Percentiles rank a stretch among this genome's conserved stretches.
Conservation (phyloP, 2,329 filamentous ascomycete species). For the Xylariaceae sp. region DNA sequence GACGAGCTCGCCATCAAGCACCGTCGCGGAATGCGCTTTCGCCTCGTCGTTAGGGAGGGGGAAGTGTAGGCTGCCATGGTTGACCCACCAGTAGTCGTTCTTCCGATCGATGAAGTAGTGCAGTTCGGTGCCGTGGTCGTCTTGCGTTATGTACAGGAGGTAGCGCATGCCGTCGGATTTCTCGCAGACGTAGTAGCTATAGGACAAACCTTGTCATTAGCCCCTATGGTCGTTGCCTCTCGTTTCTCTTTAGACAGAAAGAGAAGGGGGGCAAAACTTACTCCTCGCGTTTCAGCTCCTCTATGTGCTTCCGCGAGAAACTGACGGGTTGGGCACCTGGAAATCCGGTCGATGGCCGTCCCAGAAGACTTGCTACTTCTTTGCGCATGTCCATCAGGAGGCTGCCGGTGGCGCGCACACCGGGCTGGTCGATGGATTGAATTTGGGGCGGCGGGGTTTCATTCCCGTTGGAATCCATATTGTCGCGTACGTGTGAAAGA, state of each 20-base stretch:
- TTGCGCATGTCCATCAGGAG: constrained; percentile 60
- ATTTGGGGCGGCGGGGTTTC: constrained; percentile 32
- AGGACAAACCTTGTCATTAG: not conserved
- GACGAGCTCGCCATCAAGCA: constrained; percentile 92
- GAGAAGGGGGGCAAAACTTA: constrained; percentile 35
- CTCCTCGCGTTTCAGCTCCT: constrained; percentile 78
- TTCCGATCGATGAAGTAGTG: constrained; percentile 96
- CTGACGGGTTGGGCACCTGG: constrained; percentile 93
- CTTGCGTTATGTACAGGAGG: constrained; percentile 80
- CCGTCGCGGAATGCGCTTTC: constrained; percentile 71
- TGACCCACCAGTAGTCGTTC: constrained; percentile 92
- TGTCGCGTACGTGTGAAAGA: too few species aligned
- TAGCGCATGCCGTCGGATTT: constrained; percentile 97
- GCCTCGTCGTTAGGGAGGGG: constrained; percentile 63
- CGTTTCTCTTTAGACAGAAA: constrained; percentile 1
- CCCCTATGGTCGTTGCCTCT: not conserved
- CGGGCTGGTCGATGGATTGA: constrained; percentile 55
- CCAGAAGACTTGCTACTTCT: constrained; percentile 73
- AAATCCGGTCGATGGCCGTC: constrained; percentile 64
- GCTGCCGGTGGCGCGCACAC: constrained; percentile 60
- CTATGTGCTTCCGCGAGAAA: constrained; percentile 75
- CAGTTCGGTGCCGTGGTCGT: constrained; percentile 58
- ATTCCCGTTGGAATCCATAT: constrained; percentile 13
- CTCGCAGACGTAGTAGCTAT: constrained; percentile 91
- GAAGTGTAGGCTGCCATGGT: constrained; percentile 68